Percentiles rank a stretch among this genome's conserved stretches.
These are phyloP conservation scores for Colletotrichum paranaense DNA, from an alignment of 2,329 filamentous ascomycete genomes.

Conservation along the genomic window DNA sequence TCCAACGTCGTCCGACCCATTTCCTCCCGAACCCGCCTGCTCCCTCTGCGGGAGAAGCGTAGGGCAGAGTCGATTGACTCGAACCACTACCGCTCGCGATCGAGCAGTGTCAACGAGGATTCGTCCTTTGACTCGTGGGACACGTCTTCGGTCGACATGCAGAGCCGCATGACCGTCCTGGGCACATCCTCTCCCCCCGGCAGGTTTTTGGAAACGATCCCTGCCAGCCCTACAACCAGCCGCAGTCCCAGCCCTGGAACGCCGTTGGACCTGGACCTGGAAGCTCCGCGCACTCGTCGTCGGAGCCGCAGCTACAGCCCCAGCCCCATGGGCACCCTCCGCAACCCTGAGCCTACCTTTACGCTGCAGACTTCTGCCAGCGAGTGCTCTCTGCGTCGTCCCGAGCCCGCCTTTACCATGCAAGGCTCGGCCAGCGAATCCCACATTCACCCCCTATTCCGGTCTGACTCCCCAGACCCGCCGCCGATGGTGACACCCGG, in stretches of 20 bases:
- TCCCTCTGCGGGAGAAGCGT: slow-evolving; percentile 55
- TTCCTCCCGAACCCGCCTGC: slow-evolving; percentile 66
- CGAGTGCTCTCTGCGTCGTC: slow-evolving; percentile 54
- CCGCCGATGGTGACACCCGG: slow-evolving; percentile 75
- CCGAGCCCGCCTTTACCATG: slow-evolving; percentile 43
- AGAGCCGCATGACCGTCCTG: slow-evolving; percentile 68
- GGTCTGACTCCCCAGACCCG: slow-evolving; percentile 76
- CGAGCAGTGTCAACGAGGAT: slow-evolving; percentile 53
- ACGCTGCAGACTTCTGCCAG: slow-evolving; percentile 52
- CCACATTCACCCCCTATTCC: slow-evolving; percentile 83
- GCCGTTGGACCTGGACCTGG: slow-evolving; percentile 61
- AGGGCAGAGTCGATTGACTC: slow-evolving; percentile 63
- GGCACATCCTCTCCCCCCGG: slow-evolving; percentile 59
- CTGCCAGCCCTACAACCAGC: slow-evolving; percentile 72
- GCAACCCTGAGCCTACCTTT: slow-evolving; percentile 32
- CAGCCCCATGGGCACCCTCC: slow-evolving; percentile 45
- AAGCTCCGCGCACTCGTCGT: slow-evolving; percentile 56
- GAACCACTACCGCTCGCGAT: slow-evolving; percentile 45
- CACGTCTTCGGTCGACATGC: slow-evolving; percentile 73
- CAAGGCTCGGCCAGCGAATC: slow-evolving; percentile 63
- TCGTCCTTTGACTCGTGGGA: slow-evolving; percentile 83
- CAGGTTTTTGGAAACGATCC: slow-evolving; percentile 77
- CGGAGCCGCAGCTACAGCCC: slow-evolving; percentile 66
- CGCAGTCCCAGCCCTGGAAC: slow-evolving; percentile 73
- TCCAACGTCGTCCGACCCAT: slow-evolving; percentile 64